Conservation (phyloP, 1,284 basidiomycete genomes). For the Polyporus tsugae region DNA sequence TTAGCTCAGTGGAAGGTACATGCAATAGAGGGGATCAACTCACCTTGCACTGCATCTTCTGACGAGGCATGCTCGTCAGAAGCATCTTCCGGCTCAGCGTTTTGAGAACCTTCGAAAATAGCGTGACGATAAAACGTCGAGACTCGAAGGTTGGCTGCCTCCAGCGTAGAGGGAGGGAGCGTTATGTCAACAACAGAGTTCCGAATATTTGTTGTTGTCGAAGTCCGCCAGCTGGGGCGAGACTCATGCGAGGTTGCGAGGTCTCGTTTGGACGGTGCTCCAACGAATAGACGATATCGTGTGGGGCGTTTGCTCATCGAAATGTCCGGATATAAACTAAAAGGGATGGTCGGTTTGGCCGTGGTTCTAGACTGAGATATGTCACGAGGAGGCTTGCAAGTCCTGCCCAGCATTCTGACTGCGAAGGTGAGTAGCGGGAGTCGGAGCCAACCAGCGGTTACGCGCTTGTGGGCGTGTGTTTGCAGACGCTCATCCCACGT, state of each 20-base stretch:
- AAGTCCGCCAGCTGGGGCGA: background rate
- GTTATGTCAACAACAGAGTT: conserved; percentile 11
- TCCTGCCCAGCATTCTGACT: conserved; percentile 1
- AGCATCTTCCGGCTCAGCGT: conserved; percentile 14
- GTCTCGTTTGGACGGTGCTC: conserved; percentile 23
- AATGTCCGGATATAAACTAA: too few relatives aligned
- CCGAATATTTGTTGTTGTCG: background rate
- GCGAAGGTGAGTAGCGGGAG: conserved; percentile 3
- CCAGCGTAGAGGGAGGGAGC: conserved; percentile 58
- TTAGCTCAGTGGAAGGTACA: background rate
- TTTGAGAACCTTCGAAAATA: conserved; percentile 55
- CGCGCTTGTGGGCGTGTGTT: conserved; percentile 9
- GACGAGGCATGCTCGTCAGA: background rate
- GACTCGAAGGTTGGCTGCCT: conserved; percentile 67
- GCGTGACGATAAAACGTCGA: conserved; percentile 72
- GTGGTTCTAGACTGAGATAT: too few relatives aligned
- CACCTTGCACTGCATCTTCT: conserved; percentile 21
- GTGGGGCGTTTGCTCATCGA: conserved; percentile 4
- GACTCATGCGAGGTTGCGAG: background rate
- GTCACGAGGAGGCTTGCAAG: too few relatives aligned
- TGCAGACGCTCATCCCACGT: conserved; percentile 21
- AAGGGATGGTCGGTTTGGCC: too few relatives aligned
- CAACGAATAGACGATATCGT: conserved; percentile 24
- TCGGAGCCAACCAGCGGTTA: background rate
- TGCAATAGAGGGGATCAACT: background rate